Conservation (phyloP, 257 asterid genomes). For the Fraxinus excelsior region DNA sequence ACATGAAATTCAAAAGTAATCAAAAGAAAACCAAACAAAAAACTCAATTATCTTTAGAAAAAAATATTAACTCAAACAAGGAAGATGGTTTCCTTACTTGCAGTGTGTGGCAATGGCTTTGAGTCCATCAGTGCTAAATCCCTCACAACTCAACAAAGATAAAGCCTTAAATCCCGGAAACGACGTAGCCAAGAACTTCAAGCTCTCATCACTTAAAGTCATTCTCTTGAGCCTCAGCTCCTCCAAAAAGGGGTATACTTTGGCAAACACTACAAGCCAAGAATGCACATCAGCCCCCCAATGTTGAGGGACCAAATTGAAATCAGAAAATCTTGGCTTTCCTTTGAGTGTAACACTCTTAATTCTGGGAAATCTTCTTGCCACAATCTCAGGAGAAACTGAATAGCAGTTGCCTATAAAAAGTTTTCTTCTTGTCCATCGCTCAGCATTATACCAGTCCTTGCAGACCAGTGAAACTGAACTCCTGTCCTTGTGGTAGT, state of each 20-base stretch:
- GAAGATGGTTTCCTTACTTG: slow-evolving; percentile 35
- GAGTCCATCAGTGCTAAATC: slow-evolving; percentile 59
- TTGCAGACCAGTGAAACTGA: slow-evolving; percentile 64
- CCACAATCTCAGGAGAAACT: slow-evolving; percentile 64
- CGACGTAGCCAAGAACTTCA: slow-evolving; percentile 61
- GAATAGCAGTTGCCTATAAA: slow-evolving; percentile 68
- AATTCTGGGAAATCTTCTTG: slow-evolving; percentile 56
- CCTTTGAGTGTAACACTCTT: slow-evolving; percentile 61
- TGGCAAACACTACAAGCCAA: slow-evolving; percentile 56
- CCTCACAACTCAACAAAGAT: slow-evolving; percentile 64
- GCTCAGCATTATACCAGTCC: slow-evolving; percentile 64
- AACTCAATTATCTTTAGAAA: not conserved
- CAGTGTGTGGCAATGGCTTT: slow-evolving; percentile 51
- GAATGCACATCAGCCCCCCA: slow-evolving; percentile 69
- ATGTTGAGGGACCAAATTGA: slow-evolving; percentile 57
- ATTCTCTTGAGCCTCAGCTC: slow-evolving; percentile 68
- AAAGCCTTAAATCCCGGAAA: slow-evolving; percentile 57
- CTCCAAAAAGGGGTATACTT: slow-evolving; percentile 62
- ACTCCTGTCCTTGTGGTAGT: slow-evolving; percentile 55
- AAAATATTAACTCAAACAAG: not conserved
- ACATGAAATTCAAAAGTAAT: not conserved
- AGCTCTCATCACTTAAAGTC: slow-evolving; percentile 59
- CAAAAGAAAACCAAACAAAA: not conserved
- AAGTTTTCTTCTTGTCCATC: slow-evolving; percentile 61
- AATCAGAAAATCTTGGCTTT: slow-evolving; percentile 67